phyloP scores from a whole-genome alignment of 371 early-diverging fungal genomes.

The Encephalitozoon intestinalis region DNA sequence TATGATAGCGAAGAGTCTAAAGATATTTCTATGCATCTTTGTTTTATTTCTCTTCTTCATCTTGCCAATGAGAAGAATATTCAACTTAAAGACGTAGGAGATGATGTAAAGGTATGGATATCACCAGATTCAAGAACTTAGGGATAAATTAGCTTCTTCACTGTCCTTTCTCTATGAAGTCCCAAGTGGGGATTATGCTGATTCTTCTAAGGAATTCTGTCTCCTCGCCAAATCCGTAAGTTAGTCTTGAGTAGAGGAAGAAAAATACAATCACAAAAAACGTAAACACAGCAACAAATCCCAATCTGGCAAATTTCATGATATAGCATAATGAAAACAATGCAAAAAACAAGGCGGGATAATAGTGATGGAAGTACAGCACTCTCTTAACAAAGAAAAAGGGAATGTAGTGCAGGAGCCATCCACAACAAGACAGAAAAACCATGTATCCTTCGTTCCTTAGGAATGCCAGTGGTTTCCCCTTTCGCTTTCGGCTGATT shows the following conservation, averaged over 20 bases:
- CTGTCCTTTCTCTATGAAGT: constrained; percentile 37
- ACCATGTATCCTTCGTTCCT: neutral
- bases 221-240: constrained; percentile 47
- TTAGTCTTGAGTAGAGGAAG: constrained; percentile 38
- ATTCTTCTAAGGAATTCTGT: neutral
- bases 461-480: constrained; percentile 13
- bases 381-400: constrained; percentile 83
- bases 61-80: constrained; percentile 59
- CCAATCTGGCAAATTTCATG: neutral
- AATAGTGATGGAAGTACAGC: constrained; percentile 90
- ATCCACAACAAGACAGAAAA: constrained; percentile 68
- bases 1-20: constrained; percentile 44
- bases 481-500: constrained; percentile 13
- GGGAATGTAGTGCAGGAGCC: constrained; percentile 79
- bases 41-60: constrained; percentile 59
- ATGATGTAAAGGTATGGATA: neutral
- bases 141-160: neutral
- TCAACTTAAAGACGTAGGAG: neutral
- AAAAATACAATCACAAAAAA: neutral
- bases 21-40: constrained; percentile 59
- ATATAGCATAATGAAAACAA: constrained; percentile 58
- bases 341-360: constrained; percentile 83
- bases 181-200: constrained; percentile 46
- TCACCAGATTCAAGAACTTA: neutral
- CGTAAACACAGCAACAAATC: constrained; percentile 14